Base-by-base conservation (phyloP, 257 asterid species). In the Anisodus tanguticus region DNA sequence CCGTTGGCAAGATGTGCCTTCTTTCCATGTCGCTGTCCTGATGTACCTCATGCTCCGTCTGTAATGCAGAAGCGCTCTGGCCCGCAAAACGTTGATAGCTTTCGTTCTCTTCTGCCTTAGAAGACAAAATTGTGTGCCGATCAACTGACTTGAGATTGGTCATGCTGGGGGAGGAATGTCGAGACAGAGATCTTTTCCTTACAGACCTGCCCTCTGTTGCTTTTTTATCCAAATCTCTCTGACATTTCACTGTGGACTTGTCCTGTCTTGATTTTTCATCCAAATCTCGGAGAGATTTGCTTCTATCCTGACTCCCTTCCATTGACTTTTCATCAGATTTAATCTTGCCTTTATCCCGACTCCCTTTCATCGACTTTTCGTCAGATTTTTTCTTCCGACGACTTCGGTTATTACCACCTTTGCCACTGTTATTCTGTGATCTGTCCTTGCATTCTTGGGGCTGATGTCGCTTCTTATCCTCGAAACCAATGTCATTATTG, bases 81-180 rank as follows among this genome's bases (percentile, higher is more conserved):
- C 47, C 85, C 41, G 62, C 80, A 66, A 67, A 64, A 63, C 49
- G 89, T 31, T 77, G 87, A 87, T 84, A 82, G 74, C 83, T 85
- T 54, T 87, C 89, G 57, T 89, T 87, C 82, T 47, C 85, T 63
- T 87, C 79, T 51, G 80, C 88, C 68, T 66, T 69, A 77, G 81
- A 88, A 3, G 82, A 9, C 4, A 81, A 79, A 72, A 82, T 82
- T 82, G 84, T 87, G 31, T 26, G 71, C 47, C 7, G 87, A n/a
- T 84, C 84, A 31, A 63, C 26, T 0, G 84, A 60, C 57, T 55
- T 66, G 41, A 0, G 39, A 81, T 16, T 45, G 64, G 80, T 31
- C 68, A 66, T 3, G 5, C 13, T 17, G 69, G 85, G 80, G 76
- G 85, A 82, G 80, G 85, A 72, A n/a, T 54, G 82, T 4, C 47